phyloP scores from a whole-genome alignment of 306 rosid species.

The Glycine tomentella region DNA sequence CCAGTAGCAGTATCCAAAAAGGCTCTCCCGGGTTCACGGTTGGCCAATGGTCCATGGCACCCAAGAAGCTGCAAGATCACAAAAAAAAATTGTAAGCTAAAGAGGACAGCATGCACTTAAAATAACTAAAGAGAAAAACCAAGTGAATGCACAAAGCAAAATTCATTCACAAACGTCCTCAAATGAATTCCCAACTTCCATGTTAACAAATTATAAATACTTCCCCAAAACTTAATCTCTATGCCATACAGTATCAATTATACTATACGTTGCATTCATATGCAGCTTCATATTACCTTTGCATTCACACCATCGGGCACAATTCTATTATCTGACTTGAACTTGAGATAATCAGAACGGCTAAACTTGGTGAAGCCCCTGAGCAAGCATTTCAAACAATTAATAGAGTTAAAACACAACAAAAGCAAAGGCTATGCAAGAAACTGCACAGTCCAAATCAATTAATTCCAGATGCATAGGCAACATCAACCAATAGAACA shows the following conservation, averaged over 20 bases:
- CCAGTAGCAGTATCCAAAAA: slow-evolving; percentile 34
- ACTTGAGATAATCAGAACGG: slow-evolving; percentile 66
- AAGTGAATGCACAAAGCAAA: background rate
- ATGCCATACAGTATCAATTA: too few relatives aligned
- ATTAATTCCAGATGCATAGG: too few relatives aligned
- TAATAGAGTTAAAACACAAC: background rate
- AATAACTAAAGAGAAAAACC: background rate
- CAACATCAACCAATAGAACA: background rate
- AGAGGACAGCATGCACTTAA: background rate
- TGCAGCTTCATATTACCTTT: slow-evolving; percentile 53
- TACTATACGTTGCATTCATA: too few relatives aligned
- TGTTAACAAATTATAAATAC: background rate
- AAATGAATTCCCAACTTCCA: background rate
- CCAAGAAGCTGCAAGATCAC: slow-evolving; percentile 72
- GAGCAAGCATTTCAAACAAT: slow-evolving; percentile 26
- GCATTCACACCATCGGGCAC: slow-evolving; percentile 76
- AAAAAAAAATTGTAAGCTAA: background rate
- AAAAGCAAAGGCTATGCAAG: too few relatives aligned
- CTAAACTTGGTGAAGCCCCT: slow-evolving; percentile 83
- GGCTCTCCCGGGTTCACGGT: slow-evolving; percentile 68
- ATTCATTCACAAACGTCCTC: background rate
- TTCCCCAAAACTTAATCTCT: too few relatives aligned
- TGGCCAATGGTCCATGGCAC: slow-evolving; percentile 71
- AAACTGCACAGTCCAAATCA: background rate
- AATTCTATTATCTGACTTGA: slow-evolving; percentile 62